These are phyloP conservation scores for Colletotrichum tofieldiae DNA, from an alignment of 2,329 filamentous ascomycete genomes.

Conservation along the genomic window DNA sequence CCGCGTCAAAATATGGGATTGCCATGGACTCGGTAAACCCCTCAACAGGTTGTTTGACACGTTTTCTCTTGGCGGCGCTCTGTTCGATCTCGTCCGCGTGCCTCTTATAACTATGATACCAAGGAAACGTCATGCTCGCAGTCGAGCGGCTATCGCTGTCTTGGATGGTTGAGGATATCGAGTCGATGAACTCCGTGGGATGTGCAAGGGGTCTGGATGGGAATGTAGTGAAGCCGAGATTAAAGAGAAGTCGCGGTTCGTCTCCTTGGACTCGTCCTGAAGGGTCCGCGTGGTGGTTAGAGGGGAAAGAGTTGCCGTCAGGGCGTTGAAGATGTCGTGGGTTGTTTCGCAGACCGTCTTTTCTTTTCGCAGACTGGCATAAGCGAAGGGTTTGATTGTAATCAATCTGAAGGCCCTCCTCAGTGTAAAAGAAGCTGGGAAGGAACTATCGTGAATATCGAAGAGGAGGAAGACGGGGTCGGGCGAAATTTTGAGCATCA, in stretches of 20 bases:
- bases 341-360: no score
- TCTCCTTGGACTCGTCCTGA: not conserved
- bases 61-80: slow-evolving; percentile 4
- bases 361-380: not conserved
- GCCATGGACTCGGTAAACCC: not conserved
- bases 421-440: not conserved
- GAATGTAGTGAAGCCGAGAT: not conserved
- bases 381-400: not conserved
- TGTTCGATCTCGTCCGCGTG: not conserved
- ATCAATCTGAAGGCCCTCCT: not conserved
- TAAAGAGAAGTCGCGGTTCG: not conserved
- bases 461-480: not conserved
- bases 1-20: not conserved
- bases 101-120: not conserved
- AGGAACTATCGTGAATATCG: not conserved
- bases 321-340: not conserved
- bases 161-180: not conserved
- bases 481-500: not conserved
- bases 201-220: not conserved
- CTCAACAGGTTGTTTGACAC: not conserved
- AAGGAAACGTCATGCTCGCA: not conserved
- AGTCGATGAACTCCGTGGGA: not conserved
- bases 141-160: not conserved
- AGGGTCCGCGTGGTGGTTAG: not conserved
- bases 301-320: not conserved